These are phyloP conservation scores for Cercospora sojina DNA, from an alignment of 2,329 filamentous ascomycete species.

Conservation along the genomic window DNA sequence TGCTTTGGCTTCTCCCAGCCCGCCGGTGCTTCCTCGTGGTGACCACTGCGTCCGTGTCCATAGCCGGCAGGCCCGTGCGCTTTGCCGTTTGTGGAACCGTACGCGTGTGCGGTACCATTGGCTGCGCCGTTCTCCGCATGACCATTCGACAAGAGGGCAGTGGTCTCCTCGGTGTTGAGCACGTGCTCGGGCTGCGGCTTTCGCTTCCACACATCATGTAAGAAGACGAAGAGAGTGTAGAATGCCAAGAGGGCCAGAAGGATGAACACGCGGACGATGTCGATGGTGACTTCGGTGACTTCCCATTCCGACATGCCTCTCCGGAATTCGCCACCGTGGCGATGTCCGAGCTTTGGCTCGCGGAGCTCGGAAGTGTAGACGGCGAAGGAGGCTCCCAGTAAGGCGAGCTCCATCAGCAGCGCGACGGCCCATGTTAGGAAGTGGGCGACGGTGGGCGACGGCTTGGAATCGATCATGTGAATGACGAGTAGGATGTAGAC, in stretches of 20 bases:
- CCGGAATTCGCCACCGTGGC: conserved; percentile 37
- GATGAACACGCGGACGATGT: conserved; percentile 66
- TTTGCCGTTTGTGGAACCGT: conserved; percentile 41
- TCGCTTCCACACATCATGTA: conserved; percentile 33
- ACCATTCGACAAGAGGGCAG: conserved; percentile 59
- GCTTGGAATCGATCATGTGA: conserved; percentile 78
- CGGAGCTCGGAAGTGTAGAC: conserved; percentile 68
- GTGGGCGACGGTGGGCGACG: conserved; percentile 77
- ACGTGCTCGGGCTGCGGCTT: conserved; percentile 42
- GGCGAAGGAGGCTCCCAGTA: conserved; percentile 67
- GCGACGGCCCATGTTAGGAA: conserved; percentile 75
- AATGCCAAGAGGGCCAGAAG: conserved; percentile 60
- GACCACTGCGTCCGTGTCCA: conserved; percentile 20
- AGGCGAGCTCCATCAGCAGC: conserved; percentile 68
- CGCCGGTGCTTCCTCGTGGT: conserved; percentile 49
- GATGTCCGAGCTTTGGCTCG: conserved; percentile 56
- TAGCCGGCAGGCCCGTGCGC: conserved; percentile 47
- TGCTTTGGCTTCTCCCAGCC: conserved; percentile 89
- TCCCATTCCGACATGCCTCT: conserved; percentile 58
- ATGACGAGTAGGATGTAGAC: conserved; percentile 83
- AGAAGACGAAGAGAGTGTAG: conserved; percentile 57
- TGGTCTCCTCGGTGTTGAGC: conserved; percentile 56
- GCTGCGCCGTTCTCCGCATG: conserved; percentile 44
- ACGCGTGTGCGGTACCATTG: conserved; percentile 42
- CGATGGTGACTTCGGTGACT: conserved; percentile 63